Evolutionary conservation across 2,329 filamentous ascomycete species (phyloP), one percentile per base, ranked within the genome.

Genomic region (Calonectria pauciramosa): DNA sequence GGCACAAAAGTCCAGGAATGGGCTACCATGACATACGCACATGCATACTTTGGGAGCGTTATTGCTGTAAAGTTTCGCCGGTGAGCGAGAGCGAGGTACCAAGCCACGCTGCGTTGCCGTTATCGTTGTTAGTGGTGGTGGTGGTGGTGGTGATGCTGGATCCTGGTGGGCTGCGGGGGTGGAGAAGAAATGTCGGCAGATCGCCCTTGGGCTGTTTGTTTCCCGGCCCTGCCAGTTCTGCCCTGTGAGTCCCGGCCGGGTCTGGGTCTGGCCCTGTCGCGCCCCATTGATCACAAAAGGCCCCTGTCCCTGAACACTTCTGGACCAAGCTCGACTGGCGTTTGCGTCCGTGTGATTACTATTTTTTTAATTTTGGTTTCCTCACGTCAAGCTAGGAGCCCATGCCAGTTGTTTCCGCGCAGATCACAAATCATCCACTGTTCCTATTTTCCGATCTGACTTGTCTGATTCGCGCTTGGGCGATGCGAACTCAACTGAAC

Each of bases 131-230:
- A 13, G 41, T n/a, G 10, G n/a, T 32, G 28, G 28, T 26, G 36
- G 36, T 63, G 20, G 36, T 63, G 23, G 14, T 60, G 13, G 16
- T 51, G 47, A n/a, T 52, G 51, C 18, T 44, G 51, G 66, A 7
- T 52, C 9, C 3, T n/a, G 16, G 51, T 47, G 20, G 26, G 47
- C 49, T 68, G 66, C 23, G 66, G 66, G 66, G 66, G 66, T 68
- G 66, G 66, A 28, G 65, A 20, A 26, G 34, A 68, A 47, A 23
- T 47, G 34, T 68, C 66, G 66, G 66, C 38, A 68, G 66, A 68
- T 68, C 66, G 66, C 65, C 65, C 65, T 68, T 38, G 44, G 7
- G 38, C 52, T 52, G n/a, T 28, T 54, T 49, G 14, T 23, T 63
- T 41, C 65, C 65, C 49, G 23, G 66, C 36, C 51, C 66, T 68